Evolutionary conservation across 129 eudicot genomes (phyloP).

Genomic region (Pseudognaphalium luteoalbum): DNA sequence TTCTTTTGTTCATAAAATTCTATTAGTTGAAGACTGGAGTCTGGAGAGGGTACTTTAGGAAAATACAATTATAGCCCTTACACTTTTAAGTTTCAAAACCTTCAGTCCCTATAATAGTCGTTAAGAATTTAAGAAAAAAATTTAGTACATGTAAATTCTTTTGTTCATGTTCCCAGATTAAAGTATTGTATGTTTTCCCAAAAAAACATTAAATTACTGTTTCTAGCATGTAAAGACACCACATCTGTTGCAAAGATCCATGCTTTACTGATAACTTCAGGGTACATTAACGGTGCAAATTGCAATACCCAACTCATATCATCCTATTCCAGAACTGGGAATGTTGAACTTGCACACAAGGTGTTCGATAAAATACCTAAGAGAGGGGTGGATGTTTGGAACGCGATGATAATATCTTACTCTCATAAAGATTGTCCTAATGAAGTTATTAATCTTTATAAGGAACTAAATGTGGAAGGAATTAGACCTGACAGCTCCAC

Average conservation of each 20-base stretch:
- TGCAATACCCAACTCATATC: conserved; percentile 52
- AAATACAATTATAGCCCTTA: background rate
- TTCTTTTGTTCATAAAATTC: too few relatives aligned
- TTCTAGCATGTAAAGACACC: conserved; percentile 43
- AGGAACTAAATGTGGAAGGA: conserved; percentile 40
- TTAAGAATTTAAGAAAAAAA: background rate
- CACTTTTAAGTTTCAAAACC: background rate
- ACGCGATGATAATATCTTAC: conserved; percentile 60
- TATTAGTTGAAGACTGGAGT: background rate
- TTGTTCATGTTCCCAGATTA: background rate
- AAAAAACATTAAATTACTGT: conserved; percentile 38
- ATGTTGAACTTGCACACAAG: conserved; percentile 49
- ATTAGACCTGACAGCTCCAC: conserved; percentile 83
- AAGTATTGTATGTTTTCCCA: conserved; percentile 23
- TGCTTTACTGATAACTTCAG: conserved; percentile 52
- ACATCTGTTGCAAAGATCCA: conserved; percentile 51
- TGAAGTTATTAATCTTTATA: conserved; percentile 54
- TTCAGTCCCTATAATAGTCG: background rate
- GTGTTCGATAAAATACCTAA: conserved; percentile 66
- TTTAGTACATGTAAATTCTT: too few relatives aligned
- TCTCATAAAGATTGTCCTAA: conserved; percentile 38
- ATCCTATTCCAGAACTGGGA: conserved; percentile 54
- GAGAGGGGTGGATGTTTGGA: conserved; percentile 64
- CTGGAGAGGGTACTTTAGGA: background rate
- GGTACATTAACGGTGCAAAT: conserved; percentile 40